Base-by-base conservation (phyloP, 1,139 yeast species). In the Sugiyamaella paludigena region DNA sequence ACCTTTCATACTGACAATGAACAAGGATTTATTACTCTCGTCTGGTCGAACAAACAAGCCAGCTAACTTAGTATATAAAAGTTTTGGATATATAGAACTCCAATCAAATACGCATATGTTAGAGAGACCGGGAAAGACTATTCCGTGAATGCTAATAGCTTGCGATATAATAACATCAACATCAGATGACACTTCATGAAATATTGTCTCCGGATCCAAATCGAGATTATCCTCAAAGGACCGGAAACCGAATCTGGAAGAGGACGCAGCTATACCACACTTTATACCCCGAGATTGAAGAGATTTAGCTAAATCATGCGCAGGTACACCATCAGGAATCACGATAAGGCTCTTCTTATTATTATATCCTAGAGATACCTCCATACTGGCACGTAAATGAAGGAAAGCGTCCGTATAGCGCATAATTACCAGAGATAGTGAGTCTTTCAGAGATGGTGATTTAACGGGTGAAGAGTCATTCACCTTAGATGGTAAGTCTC, bases 91-190 rank as follows among this genome's bases (percentile, higher is more conserved):
- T 9, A 48, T 34, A n/a, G 33, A 12, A 12, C 32, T 43, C 52
- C 52, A 49, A 11, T 33, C 48, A 19, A 49, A 35, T 7, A 45
- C 36, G n/a, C 16, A 41, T 8, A 49, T 34, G 2, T 38, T 41
- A 3, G 29, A 12, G 12, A 49, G 32, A 4, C 40, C 36, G 5
- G 43, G 32, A 19, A 51, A 92, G 73, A 91, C 91, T 69, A 92
- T 92, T 45, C 98, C 96, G 72, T 92, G 98, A 45, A 92, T 97
- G 65, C 91, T 92, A 65, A 91, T 88, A n/a, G 53, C 28, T 31
- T 45, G 43, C 1, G 40, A 28, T 11, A 48, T 26, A 8, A 48
- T 38, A n/a, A 37, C 16, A 29, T 37, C 31, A 16, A 40, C 27
- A 19, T 27, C 12, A 9, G 39, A 10, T 26, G 7, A 31, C 9